These are phyloP conservation scores for Xylaria sp. DNA, from an alignment of 2,329 filamentous ascomycete species.

Conservation along the genomic window DNA sequence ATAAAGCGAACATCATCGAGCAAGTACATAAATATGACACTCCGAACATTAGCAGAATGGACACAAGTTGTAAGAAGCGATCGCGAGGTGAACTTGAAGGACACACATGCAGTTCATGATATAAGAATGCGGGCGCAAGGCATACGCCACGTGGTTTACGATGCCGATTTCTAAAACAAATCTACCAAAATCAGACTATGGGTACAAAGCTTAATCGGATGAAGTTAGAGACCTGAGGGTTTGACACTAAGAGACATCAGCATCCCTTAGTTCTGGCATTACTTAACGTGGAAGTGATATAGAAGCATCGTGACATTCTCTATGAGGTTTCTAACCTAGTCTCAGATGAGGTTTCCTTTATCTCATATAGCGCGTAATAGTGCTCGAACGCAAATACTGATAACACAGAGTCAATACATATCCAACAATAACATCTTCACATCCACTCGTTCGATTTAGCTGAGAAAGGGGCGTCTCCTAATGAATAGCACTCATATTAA, in stretches of 20 bases:
- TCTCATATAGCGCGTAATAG: background rate
- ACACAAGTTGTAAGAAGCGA: too few species aligned
- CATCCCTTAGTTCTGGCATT: background rate
- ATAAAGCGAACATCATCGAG: background rate
- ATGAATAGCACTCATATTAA: too few species aligned
- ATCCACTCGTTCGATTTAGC: background rate
- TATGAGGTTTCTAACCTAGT: background rate
- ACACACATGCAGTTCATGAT: background rate
- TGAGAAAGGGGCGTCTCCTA: background rate
- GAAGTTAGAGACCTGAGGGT: background rate
- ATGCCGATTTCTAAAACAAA: background rate
- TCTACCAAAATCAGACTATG: background rate
- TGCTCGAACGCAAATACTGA: background rate
- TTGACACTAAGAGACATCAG: background rate
- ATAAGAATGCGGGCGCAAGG: background rate
- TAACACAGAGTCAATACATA: background rate
- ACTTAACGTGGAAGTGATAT: background rate
- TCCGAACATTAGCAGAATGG: background rate
- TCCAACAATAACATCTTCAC: background rate
- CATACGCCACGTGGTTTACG: background rate
- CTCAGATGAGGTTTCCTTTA: background rate
- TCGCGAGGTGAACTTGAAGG: background rate
- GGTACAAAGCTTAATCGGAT: background rate
- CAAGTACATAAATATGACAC: background rate
- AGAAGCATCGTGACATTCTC: background rate